A percentile compares a stretch with the other conserved stretches of the same genome.
phyloP scores from a whole-genome alignment of 75 land plant genomes.

The Azolla pinnata region DNA sequence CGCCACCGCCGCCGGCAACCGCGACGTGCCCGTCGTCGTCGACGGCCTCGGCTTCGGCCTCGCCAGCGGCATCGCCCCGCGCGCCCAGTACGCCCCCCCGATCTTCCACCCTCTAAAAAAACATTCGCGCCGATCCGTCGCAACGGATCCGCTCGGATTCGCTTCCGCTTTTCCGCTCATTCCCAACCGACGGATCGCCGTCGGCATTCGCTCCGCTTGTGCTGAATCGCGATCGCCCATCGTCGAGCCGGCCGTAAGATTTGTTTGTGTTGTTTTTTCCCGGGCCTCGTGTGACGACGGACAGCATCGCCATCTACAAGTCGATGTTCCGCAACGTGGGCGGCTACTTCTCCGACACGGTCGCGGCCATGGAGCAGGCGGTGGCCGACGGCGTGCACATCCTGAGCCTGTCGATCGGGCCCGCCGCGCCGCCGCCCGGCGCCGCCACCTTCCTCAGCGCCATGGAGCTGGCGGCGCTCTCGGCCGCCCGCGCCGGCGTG shows the following conservation, averaged over 20 bases:
- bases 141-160: no score
- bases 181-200: no score
- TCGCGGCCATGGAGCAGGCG: conserved; percentile 78
- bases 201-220: no score
- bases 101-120: no score
- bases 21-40: conserved; percentile 39
- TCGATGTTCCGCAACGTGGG: conserved; percentile 52
- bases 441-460: conserved; percentile 79
- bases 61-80: conserved; percentile 69
- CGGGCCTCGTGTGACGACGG: no score
- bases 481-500: conserved; percentile 78
- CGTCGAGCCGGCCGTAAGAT: no score
- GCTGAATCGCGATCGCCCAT: no score
- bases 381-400: conserved; percentile 93
- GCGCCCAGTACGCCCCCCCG: conserved; percentile 53
- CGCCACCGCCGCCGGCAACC: conserved; percentile 53
- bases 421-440: conserved; percentile 72
- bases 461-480: conserved; percentile 72
- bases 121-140: no score
- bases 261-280: no score
- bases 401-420: conserved; percentile 78
- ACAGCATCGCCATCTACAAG: conserved; percentile 59
- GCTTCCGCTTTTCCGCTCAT: no score
- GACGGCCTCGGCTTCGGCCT: conserved; percentile 35
- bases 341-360: conserved; percentile 55